Percentiles rank a stretch among this genome's conserved stretches.
Conservation (phyloP, 768 basidiomycete species). For the Auriscalpium vulgare region DNA sequence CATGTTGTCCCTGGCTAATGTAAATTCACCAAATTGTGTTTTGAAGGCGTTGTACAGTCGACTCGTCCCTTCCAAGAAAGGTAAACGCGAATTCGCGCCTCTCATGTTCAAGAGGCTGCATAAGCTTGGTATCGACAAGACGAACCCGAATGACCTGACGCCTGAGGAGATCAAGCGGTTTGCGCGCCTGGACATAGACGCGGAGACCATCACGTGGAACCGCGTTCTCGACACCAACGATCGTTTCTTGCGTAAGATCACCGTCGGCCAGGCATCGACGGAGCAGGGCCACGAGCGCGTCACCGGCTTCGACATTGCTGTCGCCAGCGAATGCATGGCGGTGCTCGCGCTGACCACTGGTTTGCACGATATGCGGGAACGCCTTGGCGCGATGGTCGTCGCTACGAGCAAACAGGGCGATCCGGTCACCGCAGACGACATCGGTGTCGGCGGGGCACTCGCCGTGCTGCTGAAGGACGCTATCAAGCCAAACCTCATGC, state of each 20-base stretch:
- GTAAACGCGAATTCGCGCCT: constrained; percentile 88
- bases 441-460: constrained; percentile 91
- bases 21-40: not conserved
- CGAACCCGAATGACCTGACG: constrained; percentile 84
- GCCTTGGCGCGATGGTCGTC: constrained; percentile 94
- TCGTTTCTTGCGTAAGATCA: constrained; percentile 90
- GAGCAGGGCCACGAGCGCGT: constrained; percentile 86
- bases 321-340: constrained; percentile 97
- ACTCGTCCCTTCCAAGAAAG: constrained; percentile 88
- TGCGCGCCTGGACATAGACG: constrained; percentile 86
- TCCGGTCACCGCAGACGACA: constrained; percentile 91
- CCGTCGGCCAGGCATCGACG: constrained; percentile 82
- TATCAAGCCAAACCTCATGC: constrained; percentile 99
- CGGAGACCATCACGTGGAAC: constrained; percentile 93
- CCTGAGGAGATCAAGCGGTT: constrained; percentile 88
- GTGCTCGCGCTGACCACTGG: constrained; percentile 88
- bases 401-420: constrained; percentile 88
- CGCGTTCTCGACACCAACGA: constrained; percentile 97
- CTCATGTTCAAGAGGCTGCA: constrained; percentile 93
- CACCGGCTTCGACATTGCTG: constrained; percentile 94
- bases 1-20: not conserved
- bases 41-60: constrained; percentile 73
- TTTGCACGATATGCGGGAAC: constrained; percentile 84
- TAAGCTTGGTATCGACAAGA: constrained; percentile 95
- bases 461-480: constrained; percentile 98